Evolutionary conservation across 2,329 filamentous ascomycete species (phyloP), one percentile per base, ranked within the genome.

Genomic region (Aureobasidium sp.): DNA sequence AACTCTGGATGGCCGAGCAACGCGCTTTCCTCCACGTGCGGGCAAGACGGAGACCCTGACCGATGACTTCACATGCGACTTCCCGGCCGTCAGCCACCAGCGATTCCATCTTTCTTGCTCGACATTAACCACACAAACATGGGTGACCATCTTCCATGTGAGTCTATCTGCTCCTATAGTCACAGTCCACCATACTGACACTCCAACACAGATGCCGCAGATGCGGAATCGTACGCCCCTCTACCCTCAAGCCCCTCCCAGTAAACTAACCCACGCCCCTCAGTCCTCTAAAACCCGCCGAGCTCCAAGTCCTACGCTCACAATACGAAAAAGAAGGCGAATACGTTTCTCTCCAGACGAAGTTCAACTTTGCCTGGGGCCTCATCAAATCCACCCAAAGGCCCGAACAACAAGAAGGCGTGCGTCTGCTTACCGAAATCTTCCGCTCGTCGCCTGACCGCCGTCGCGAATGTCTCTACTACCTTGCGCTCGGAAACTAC

Each of bases 361-460:
- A 97, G 75, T 99, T 99, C 84, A 99, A 99, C 85, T 97, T 93
- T 76, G 93, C 94, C 73, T 99, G 94, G 94, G 94, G 94, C 67
- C 84, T 99, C 67, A 96, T 99, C 70, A 99, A 97, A 81, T 97
- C 93, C 65, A 86, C 85, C 73, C 78, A 81, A 58, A 90, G 94
- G 67, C 76, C 81, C 73, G 92, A 99, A 70, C 93, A 97, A 75
- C 93, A 97, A 80, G 86, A 94, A 75, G 93, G 93, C 69, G 91
- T 97, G 66, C 90, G 90, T 67, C 85, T 97, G 37, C 87, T 97
- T 63, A 92, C 91, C 68, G 93, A 97, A 68, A 99, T 99, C 77
- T 99, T 97, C 82, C 91, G 93, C 73, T 87, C 87, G 63, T 89
- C 91, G 39, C 91, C 91, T 67, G 94, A 97, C 76, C 90, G 94